A percentile compares a stretch with the other conserved stretches of the same genome.
Conservation (phyloP, 1,139 yeast genomes). For the Diutina catenulata region DNA sequence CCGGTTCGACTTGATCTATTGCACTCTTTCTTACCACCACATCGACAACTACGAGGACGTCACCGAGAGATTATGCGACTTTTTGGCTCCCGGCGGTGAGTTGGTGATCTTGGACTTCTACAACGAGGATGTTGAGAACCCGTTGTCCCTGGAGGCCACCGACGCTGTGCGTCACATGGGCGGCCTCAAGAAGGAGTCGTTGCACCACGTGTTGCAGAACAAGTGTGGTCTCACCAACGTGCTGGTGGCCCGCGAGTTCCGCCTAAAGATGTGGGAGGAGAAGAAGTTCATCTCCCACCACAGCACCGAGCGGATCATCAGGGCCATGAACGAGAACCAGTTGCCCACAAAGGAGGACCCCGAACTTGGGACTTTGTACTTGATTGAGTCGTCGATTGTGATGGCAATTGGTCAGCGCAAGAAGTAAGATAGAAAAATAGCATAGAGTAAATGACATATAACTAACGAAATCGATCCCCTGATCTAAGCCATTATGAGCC, state of each 20-base stretch:
- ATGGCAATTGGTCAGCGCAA: conserved; percentile 4
- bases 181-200: neutral
- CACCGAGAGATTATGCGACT: conserved; percentile 20
- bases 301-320: neutral
- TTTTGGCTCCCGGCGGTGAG: conserved; percentile 23
- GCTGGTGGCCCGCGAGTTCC: neutral
- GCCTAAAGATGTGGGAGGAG: neutral
- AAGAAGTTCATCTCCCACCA: neutral
- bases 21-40: conserved; percentile 32
- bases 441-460: no score
- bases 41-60: conserved; percentile 20
- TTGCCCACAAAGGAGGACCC: neutral
- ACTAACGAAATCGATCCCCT: no score
- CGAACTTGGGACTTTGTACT: neutral
- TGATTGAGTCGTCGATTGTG: neutral
- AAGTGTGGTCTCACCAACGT: neutral
- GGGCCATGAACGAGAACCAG: neutral
- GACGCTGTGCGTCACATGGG: conserved; percentile 5
- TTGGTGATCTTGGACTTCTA: conserved; percentile 26
- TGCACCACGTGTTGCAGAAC: neutral
- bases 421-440: no score
- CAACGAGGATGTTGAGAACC: conserved; percentile 19
- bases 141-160: no score
- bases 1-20: conserved; percentile 22
- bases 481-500: no score